phyloP scores from a whole-genome alignment of 2,329 filamentous ascomycete species.

The Penicillium sp. region DNA sequence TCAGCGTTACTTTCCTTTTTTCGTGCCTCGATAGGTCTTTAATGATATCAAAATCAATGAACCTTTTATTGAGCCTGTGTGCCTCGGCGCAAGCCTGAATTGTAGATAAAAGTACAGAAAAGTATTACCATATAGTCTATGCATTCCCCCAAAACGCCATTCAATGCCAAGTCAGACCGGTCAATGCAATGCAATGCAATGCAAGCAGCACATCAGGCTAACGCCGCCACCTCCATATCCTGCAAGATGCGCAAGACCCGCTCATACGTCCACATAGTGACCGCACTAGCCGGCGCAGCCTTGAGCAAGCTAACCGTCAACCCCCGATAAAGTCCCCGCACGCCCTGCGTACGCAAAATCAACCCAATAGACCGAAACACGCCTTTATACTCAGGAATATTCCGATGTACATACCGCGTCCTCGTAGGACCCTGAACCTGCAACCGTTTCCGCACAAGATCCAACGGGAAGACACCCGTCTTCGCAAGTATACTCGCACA shows the following conservation, averaged over 20 bases:
- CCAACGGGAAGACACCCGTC: slow-evolving; percentile 87
- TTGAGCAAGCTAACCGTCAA: slow-evolving; percentile 87
- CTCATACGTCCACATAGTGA: slow-evolving; percentile 96
- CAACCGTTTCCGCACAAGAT: slow-evolving; percentile 86
- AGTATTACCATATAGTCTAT: not conserved
- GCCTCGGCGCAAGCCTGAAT: not conserved
- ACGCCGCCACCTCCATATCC: slow-evolving; percentile 31
- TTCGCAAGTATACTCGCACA: slow-evolving; percentile 79
- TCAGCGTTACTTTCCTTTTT: slow-evolving; percentile 10
- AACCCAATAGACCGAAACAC: slow-evolving; percentile 65
- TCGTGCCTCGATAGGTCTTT: slow-evolving; percentile 5
- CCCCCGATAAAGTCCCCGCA: slow-evolving; percentile 81
- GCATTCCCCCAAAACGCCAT: slow-evolving; percentile 1
- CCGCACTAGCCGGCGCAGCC: slow-evolving; percentile 86
- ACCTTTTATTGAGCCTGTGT: not conserved
- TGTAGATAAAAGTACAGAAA: not conserved
- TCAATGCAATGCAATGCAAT: not conserved
- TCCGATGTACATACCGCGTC: slow-evolving; percentile 73
- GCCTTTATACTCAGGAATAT: slow-evolving; percentile 80
- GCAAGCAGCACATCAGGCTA: not conserved
- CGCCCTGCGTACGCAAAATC: slow-evolving; percentile 72
- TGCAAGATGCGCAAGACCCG: slow-evolving; percentile 64
- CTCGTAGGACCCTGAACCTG: slow-evolving; percentile 94
- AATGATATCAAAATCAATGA: slow-evolving; percentile 9
- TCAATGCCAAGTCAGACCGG: not conserved